These are phyloP conservation scores for Entonaema liquescens DNA, from an alignment of 495 filamentous ascomycete species.

Conservation along the genomic window DNA sequence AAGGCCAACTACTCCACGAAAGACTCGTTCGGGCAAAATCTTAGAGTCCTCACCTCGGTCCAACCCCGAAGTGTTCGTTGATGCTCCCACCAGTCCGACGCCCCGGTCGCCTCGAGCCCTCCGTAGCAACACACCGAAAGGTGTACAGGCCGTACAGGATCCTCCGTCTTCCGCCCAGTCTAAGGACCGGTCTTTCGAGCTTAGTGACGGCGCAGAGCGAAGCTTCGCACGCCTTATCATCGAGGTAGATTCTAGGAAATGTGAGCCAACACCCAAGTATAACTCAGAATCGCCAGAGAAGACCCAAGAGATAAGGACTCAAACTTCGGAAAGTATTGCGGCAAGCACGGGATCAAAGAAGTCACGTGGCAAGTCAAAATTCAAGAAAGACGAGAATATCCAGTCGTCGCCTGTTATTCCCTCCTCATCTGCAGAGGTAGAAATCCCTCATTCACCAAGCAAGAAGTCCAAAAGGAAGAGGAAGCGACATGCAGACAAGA, in stretches of 20 bases:
- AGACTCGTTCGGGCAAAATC: slow-evolving; percentile 19
- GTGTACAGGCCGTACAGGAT: background rate
- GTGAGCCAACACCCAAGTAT: slow-evolving; percentile 30
- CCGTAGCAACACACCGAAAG: slow-evolving; percentile 20
- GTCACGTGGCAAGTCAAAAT: slow-evolving; percentile 5
- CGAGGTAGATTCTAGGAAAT: slow-evolving; percentile 53
- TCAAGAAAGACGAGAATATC: slow-evolving; percentile 14
- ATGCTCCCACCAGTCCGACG: slow-evolving; percentile 55
- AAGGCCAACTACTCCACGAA: slow-evolving; percentile 9
- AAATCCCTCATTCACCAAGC: slow-evolving; percentile 27
- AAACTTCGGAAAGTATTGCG: slow-evolving; percentile 33
- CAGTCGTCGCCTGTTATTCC: slow-evolving; percentile 9
- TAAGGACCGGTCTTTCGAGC: slow-evolving; percentile 49
- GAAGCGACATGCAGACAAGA: slow-evolving; percentile 37
- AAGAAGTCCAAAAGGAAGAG: slow-evolving; percentile 40
- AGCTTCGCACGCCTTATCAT: slow-evolving; percentile 56
- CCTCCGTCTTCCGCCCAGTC: background rate
- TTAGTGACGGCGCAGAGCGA: slow-evolving; percentile 57
- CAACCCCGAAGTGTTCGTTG: slow-evolving; percentile 54
- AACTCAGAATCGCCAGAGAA: slow-evolving; percentile 40
- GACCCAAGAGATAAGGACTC: background rate
- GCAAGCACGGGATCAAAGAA: slow-evolving; percentile 24
- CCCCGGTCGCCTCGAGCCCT: slow-evolving; percentile 5
- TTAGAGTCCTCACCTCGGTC: slow-evolving; percentile 48
- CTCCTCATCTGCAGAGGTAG: slow-evolving; percentile 18